Evolutionary conservation across 2,329 filamentous ascomycete species (phyloP).

Genomic region (Fusarium sp.): DNA sequence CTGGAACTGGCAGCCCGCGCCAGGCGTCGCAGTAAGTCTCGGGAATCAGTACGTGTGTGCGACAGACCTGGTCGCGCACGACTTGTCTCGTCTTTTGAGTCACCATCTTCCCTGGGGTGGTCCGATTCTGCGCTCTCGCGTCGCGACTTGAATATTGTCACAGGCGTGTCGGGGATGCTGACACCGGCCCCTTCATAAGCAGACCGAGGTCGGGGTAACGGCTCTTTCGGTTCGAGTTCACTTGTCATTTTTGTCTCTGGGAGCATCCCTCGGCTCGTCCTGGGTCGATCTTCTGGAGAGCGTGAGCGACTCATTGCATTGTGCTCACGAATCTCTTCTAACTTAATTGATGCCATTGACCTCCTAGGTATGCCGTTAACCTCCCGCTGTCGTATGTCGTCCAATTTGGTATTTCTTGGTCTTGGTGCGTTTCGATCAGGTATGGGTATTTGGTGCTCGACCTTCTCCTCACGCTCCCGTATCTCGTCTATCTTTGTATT

Average conservation of each 20-base stretch:
- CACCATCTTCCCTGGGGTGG: neutral
- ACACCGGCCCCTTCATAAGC: conserved; percentile 46
- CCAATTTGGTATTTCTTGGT: conserved; percentile 56
- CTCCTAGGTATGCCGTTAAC: conserved; percentile 56
- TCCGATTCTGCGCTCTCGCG: conserved; percentile 20
- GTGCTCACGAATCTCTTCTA: conserved; percentile 63
- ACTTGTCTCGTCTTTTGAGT: conserved; percentile 17
- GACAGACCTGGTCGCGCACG: conserved; percentile 25
- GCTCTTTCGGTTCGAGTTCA: conserved; percentile 29
- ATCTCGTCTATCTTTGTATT: conserved; percentile 51
- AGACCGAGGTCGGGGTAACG: conserved; percentile 30
- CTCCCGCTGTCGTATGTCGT: conserved; percentile 59
- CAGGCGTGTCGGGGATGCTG: conserved; percentile 51
- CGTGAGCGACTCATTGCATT: conserved; percentile 57
- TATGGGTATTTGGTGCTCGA: conserved; percentile 46
- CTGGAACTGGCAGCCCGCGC: conserved; percentile 59
- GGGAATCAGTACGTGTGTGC: conserved; percentile 51
- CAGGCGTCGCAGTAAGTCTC: conserved; percentile 60
- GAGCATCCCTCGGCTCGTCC: conserved; percentile 34
- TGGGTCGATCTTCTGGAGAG: conserved; percentile 52
- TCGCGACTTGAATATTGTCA: conserved; percentile 51
- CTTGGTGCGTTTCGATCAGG: conserved; percentile 43
- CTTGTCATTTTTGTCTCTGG: conserved; percentile 12
- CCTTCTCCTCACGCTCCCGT: conserved; percentile 46
- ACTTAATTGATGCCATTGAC: conserved; percentile 57